A percentile compares a stretch with the other conserved stretches of the same genome.
Conservation (phyloP, 2,329 filamentous ascomycete genomes). For the Monilinia aucupariae region DNA sequence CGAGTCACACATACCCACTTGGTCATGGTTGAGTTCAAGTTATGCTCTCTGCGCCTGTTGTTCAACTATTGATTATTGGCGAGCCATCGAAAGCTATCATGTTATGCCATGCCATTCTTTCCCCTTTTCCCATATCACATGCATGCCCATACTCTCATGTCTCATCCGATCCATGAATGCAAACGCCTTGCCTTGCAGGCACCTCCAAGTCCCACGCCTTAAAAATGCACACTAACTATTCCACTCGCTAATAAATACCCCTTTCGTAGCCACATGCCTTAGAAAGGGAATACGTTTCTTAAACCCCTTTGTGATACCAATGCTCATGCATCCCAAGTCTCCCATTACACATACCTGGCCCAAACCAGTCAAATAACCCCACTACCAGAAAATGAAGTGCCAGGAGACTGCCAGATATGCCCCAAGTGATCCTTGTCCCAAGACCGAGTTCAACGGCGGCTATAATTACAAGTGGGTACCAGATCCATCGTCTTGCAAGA, state of each 20-base stretch:
- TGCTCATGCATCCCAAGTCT: slow-evolving; percentile 10
- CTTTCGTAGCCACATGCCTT: background rate
- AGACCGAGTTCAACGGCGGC: slow-evolving; percentile 60
- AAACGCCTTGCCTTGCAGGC: background rate
- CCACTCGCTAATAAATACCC: background rate
- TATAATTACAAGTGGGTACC: slow-evolving; percentile 61
- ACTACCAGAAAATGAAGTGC: slow-evolving; percentile 44
- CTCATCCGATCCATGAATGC: background rate
- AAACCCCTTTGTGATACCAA: slow-evolving; percentile 7
- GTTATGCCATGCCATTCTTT: background rate
- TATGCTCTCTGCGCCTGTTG: background rate
- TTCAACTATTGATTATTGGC: background rate
- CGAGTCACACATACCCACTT: background rate
- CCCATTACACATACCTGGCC: slow-evolving; percentile 24
- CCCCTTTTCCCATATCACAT: background rate
- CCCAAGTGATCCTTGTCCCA: slow-evolving; percentile 36
- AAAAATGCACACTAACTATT: background rate
- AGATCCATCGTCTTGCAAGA: slow-evolving; percentile 56
- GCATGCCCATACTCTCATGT: background rate
- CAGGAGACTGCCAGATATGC: slow-evolving; percentile 40
- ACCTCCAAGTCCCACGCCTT: background rate
- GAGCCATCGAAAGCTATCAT: background rate
- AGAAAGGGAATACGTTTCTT: background rate
- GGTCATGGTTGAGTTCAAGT: background rate
- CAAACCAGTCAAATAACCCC: slow-evolving; percentile 36